Evolutionary conservation across 179 eudicot species (phyloP), one percentile per base, ranked within the genome.

Genomic region (Silene vulgaris): DNA sequence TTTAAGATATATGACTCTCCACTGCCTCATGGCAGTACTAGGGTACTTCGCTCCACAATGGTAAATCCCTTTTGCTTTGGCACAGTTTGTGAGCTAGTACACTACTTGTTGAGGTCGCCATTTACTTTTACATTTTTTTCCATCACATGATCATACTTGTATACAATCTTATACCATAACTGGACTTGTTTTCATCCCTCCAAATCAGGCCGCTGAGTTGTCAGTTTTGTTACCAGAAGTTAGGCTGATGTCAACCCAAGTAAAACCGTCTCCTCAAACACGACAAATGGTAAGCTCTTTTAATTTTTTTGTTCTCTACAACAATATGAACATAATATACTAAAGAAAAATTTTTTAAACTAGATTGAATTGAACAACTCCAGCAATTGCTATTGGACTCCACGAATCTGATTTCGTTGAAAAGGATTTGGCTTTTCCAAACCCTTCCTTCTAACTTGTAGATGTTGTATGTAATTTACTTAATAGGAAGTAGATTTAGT

Each of bases 181-280:
- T 40, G 40, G 13, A n/a, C 23, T 45, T 29, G 50, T 64, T 70
- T 52, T 60, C 48, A 23, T 62, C 67, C 60, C 48, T 66, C 77
- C 16, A 40, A 59, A 76, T 28, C 75, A 91, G 97, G 90, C 74
- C 75, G 73, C 88, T 68, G 82, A 77, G 70, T 74, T 81, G 69
- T 77, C 87, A 57, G 65, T 79, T 75, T 81, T 72, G 81, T 74
- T 76, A 74, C 70, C 75, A 40, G 77, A 79, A 74, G 76, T 79
- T 52, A 85, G 98, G 79, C 81, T 77, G 35, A 61, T 79, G 62
- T 73, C 91, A 21, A 85, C 88, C 52, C 83, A 86, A 77, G 87
- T 84, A 65, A 87, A 89, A 82, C 85, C 87, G 63, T 86, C 93
- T 74, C 80, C 91, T 77, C 93, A 89, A 81, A 82, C 57, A 48